Evolutionary conservation across 352 stramenopile species (phyloP).

Genomic region (Phytophthora boehmeriae): DNA sequence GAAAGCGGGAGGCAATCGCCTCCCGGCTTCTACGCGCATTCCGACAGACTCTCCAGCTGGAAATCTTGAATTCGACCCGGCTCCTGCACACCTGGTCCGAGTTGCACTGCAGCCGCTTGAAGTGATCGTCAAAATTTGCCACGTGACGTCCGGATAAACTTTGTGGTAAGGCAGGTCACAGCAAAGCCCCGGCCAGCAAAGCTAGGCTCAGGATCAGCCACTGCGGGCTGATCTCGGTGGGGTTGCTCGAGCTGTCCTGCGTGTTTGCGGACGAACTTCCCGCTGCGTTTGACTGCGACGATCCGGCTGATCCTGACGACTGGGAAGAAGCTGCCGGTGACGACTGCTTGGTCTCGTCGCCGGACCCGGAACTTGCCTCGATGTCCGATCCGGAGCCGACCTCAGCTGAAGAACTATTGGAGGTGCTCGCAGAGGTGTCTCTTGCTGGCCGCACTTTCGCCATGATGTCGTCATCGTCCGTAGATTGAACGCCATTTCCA

Average conservation of each 20-base stretch:
- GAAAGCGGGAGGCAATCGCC: too few relatives aligned
- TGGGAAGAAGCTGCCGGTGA: not conserved
- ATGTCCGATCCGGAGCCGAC: conserved; percentile 11
- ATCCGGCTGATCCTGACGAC: conserved; percentile 9
- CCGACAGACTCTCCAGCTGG: conserved; percentile 22
- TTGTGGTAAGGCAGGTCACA: conserved; percentile 14
- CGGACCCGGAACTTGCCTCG: not conserved
- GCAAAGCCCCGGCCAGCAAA: conserved; percentile 23
- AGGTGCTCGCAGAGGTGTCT: conserved; percentile 16
- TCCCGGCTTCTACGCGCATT: conserved; percentile 16
- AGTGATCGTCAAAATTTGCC: not conserved
- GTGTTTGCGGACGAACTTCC: conserved; percentile 11
- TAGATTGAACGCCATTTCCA: conserved; percentile 6
- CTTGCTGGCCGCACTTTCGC: conserved; percentile 16
- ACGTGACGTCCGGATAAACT: conserved; percentile 6
- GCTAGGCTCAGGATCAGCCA: conserved; percentile 20
- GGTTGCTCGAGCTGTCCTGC: conserved; percentile 19
- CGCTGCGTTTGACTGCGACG: conserved; percentile 8
- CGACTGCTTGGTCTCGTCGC: not conserved
- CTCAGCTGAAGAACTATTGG: conserved; percentile 9
- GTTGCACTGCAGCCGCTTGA: not conserved
- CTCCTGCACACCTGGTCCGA: conserved; percentile 17
- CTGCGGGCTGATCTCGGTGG: conserved; percentile 9
- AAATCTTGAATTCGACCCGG: conserved; percentile 13
- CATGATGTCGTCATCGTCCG: conserved; percentile 4